These are phyloP conservation scores for Xylariales sp. DNA, from an alignment of 2,329 filamentous ascomycete species.

Conservation along the genomic window DNA sequence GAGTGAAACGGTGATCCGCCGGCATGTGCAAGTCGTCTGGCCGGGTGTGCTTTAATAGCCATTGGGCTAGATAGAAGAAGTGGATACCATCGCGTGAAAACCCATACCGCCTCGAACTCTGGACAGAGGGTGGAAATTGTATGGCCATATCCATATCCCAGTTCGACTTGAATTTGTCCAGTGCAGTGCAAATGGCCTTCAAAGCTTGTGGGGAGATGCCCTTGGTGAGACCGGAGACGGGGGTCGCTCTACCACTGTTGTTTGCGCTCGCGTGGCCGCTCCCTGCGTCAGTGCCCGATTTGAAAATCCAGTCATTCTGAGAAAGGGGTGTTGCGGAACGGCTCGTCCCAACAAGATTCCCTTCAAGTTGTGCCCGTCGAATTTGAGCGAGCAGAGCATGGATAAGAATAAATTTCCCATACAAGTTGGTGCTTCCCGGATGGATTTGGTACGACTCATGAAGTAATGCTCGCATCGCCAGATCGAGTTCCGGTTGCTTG, in stretches of 20 bases:
- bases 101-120: slow-evolving; percentile 56
- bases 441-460: slow-evolving; percentile 55
- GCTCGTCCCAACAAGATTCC: slow-evolving; percentile 29
- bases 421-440: slow-evolving; percentile 63
- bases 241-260: slow-evolving; percentile 42
- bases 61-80: slow-evolving; percentile 68
- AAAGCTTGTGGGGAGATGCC: slow-evolving; percentile 40
- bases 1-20: slow-evolving; percentile 55
- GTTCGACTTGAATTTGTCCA: slow-evolving; percentile 67
- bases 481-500: slow-evolving; percentile 61
- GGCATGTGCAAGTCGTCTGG: slow-evolving; percentile 48
- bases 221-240: slow-evolving; percentile 32
- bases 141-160: slow-evolving; percentile 67
- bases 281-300: slow-evolving; percentile 34
- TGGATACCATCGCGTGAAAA: slow-evolving; percentile 69
- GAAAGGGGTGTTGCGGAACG: slow-evolving; percentile 51
- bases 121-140: slow-evolving; percentile 57
- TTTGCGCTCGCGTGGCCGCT: slow-evolving; percentile 39
- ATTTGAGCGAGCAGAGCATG: slow-evolving; percentile 64
- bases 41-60: slow-evolving; percentile 56
- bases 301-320: slow-evolving; percentile 53
- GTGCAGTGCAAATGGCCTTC: slow-evolving; percentile 47
- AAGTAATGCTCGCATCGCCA: slow-evolving; percentile 57
- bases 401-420: slow-evolving; percentile 69
- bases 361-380: slow-evolving; percentile 37